Conservation (phyloP, 306 rosid species). For the Cicer pinnatifidum region DNA sequence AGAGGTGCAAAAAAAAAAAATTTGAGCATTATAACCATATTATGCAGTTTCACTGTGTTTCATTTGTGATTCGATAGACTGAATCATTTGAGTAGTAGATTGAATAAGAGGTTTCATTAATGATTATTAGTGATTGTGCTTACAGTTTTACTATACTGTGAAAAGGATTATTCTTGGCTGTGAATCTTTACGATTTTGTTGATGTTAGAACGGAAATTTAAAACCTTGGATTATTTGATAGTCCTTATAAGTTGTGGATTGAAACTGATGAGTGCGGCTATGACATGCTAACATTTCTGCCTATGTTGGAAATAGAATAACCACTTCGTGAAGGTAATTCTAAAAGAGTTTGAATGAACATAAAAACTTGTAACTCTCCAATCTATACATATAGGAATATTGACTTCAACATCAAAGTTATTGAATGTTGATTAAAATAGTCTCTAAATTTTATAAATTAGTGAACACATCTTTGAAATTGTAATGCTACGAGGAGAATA, state of each 20-base stretch:
- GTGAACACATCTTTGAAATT: no score
- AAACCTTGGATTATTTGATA: not conserved
- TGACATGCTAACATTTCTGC: not conserved
- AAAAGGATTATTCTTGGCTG: not conserved
- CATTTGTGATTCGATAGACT: not conserved
- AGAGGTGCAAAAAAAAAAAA: conserved; percentile 35
- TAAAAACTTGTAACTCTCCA: not conserved
- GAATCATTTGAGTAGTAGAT: not conserved
- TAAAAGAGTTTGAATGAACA: not conserved
- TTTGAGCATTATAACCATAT: not conserved
- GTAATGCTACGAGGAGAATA: no score
- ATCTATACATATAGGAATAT: not conserved
- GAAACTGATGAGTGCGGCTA: not conserved
- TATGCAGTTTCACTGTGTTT: conserved; percentile 13
- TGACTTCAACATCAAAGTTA: not conserved
- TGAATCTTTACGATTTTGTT: conserved; percentile 3
- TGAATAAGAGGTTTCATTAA: not conserved
- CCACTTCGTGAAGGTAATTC: not conserved
- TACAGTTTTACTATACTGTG: not conserved
- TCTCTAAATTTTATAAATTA: no score
- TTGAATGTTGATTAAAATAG: no score
- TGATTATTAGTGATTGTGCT: conserved; percentile 6
- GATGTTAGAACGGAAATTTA: not conserved
- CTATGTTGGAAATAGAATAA: not conserved
- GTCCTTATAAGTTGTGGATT: not conserved